Percentiles rank a stretch among this genome's conserved stretches.
These are phyloP conservation scores for Chondrus crispus DNA, from an alignment of 23 red algal genomes.

Conservation along the genomic window DNA sequence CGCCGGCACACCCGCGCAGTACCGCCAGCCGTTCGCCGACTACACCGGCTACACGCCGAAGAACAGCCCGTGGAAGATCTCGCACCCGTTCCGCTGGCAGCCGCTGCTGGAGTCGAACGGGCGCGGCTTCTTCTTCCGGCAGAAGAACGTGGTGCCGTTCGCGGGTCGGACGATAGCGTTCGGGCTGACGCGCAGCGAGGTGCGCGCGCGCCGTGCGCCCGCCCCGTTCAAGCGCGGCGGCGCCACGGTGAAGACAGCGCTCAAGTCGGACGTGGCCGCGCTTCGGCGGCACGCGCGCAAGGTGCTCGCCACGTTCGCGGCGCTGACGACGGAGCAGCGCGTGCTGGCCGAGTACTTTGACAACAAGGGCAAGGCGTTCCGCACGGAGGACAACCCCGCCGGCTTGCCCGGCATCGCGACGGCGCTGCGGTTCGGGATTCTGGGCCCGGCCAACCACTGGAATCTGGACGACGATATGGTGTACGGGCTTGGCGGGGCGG, in stretches of 20 bases:
- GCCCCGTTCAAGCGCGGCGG: not conserved
- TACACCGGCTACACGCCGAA: conserved; percentile 13
- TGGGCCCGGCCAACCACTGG: not conserved
- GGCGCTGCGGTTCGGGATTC: not conserved
- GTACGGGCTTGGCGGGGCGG: not conserved
- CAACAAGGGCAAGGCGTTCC: conserved; percentile 29
- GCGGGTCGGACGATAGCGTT: not conserved
- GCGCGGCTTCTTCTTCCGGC: not conserved
- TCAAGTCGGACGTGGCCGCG: not conserved
- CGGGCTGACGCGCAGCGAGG: not conserved
- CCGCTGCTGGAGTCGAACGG: not conserved
- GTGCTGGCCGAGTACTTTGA: conserved; percentile 6
- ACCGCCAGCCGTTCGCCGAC: conserved; percentile 9
- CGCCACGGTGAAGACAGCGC: not conserved
- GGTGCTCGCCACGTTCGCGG: not conserved
- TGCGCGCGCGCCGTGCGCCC: not conserved
- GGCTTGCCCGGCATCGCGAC: not conserved
- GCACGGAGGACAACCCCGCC: not conserved
- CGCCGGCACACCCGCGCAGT: not conserved
- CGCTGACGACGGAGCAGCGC: not conserved
- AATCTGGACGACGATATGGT: not conserved
- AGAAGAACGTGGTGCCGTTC: conserved; percentile 40
- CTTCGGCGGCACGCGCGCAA: not conserved
- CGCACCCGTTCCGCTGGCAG: conserved; percentile 29
- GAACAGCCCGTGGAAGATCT: not conserved